Evolutionary conservation across 805 yeast species (phyloP).

Genomic region (Candida golubevii): DNA sequence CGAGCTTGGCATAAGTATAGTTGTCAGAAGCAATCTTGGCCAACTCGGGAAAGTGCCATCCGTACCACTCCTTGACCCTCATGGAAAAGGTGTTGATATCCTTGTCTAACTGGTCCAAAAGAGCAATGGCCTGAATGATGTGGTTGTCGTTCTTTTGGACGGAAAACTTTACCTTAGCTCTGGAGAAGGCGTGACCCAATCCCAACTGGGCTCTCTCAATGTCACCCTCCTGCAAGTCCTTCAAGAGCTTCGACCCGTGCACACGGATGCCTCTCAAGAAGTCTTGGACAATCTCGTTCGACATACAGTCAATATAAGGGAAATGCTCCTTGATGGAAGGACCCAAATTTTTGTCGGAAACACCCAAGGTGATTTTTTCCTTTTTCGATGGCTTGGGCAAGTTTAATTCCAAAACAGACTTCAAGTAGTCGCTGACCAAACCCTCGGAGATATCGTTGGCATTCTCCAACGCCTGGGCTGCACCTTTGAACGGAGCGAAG

Average conservation of each 20-base stretch:
- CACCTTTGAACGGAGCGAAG: slow-evolving; percentile 98
- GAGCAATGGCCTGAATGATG: slow-evolving; percentile 97
- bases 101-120: slow-evolving; percentile 95
- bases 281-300: slow-evolving; percentile 92
- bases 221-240: slow-evolving; percentile 91
- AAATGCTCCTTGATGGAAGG: slow-evolving; percentile 91
- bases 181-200: slow-evolving; percentile 97
- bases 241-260: slow-evolving; percentile 82
- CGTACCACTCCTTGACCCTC: slow-evolving; percentile 98
- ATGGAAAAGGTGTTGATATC: slow-evolving; percentile 95
- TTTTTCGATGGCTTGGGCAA: slow-evolving; percentile 74
- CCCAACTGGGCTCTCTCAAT: slow-evolving; percentile 97
- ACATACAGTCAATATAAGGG: slow-evolving; percentile 84
- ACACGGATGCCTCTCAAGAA: slow-evolving; percentile 91
- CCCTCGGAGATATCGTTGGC: slow-evolving; percentile 98
- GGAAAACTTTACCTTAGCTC: slow-evolving; percentile 98
- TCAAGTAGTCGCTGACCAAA: slow-evolving; percentile 86
- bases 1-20: slow-evolving; percentile 78
- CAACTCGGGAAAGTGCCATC: slow-evolving; percentile 98
- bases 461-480: slow-evolving; percentile 97
- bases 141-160: slow-evolving; percentile 99
- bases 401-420: slow-evolving; percentile 84
- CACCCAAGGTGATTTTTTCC: slow-evolving; percentile 71
- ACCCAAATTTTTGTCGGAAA: slow-evolving; percentile 92
- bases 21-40: slow-evolving; percentile 89